These are phyloP conservation scores for Globisporangium canariense DNA, from an alignment of 352 stramenopile species.

Conservation along the genomic window DNA sequence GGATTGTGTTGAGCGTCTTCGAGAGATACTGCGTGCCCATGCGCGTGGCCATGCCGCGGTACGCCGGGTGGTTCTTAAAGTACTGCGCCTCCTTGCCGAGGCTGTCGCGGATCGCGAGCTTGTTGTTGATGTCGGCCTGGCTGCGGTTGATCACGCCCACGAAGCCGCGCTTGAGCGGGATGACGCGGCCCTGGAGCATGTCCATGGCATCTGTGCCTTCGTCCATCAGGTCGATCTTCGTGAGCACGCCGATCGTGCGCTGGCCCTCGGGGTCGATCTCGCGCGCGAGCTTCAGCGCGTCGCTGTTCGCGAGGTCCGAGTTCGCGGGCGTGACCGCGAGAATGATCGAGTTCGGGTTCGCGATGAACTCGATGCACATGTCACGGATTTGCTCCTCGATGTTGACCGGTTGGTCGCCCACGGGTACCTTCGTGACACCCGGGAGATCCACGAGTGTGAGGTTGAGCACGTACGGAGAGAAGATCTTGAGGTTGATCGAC, in stretches of 20 bases:
- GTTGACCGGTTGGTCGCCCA: slow-evolving; percentile 98
- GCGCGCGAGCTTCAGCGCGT: slow-evolving; percentile 97
- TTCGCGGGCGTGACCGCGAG: slow-evolving; percentile 98
- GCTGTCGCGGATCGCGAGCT: slow-evolving; percentile 93
- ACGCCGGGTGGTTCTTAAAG: slow-evolving; percentile 97
- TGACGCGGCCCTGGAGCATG: slow-evolving; percentile 96
- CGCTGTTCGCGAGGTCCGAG: slow-evolving; percentile 98
- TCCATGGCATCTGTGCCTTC: slow-evolving; percentile 97
- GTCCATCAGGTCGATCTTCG: slow-evolving; percentile 99
- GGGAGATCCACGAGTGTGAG: slow-evolving; percentile 99
- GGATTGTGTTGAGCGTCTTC: slow-evolving; percentile 97
- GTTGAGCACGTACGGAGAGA: slow-evolving; percentile 96
- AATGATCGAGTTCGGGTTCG: slow-evolving; percentile 99
- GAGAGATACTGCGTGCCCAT: slow-evolving; percentile 96
- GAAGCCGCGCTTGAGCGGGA: slow-evolving; percentile 97
- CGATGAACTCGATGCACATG: slow-evolving; percentile 98
- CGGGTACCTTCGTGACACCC: slow-evolving; percentile 97
- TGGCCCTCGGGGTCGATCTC: slow-evolving; percentile 91
- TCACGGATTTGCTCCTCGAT: slow-evolving; percentile 99
- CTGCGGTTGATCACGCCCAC: slow-evolving; percentile 98
- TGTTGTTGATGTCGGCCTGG: slow-evolving; percentile 97
- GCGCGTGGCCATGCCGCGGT: slow-evolving; percentile 90
- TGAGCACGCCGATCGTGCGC: slow-evolving; percentile 98
- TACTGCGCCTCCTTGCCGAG: slow-evolving; percentile 96
- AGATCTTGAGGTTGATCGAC: slow-evolving; percentile 99